Base-by-base conservation (phyloP, 768 basidiomycete species). In the Podaxis sp. region DNA sequence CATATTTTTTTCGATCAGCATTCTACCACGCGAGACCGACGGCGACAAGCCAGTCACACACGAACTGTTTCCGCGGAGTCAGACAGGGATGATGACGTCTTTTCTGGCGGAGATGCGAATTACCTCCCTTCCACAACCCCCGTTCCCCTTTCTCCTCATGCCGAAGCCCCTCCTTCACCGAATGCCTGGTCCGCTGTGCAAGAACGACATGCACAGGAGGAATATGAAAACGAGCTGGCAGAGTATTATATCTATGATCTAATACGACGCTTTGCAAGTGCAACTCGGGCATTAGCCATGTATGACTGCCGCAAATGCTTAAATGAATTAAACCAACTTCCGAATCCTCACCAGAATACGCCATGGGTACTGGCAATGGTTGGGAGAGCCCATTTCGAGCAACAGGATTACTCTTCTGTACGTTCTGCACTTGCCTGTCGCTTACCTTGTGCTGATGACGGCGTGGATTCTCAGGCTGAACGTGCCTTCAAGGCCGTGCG, bases 361-460 rank as follows among this genome's bases (percentile, higher is more conserved):
- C 82, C 90, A 57, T 90, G 85, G 80, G 90, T 92, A 49, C 79
- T 95, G 69, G 85, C 88, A 17, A 85, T 96, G 82, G 82, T 91
- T 13, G 97, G 91, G 12, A 86, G 87, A 73, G 92, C 92, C 55
- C 89, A 93, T 71, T 97, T 94, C 74, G 97, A 98, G 74, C 82
- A 85, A 73, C 84, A 90, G 64, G 90, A 98, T 70, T 98, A 97
- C 77, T 80, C 85, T 64, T 85, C 88, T 76, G 96, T 98, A 77
- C 73, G 94, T 81, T 61, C 58, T 63, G 66, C 58, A 38, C 63
- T 57, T 47, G 41, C 52, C 66, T 59, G 53, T 59, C 37, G 55
- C 68, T 65, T 64, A 49, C 59, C 67, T 72, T 68, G 74, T 68
- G 64, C 65, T 71, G 63, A 71, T 64, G 38, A 69, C 69, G 71